Conservation (phyloP, 495 filamentous ascomycete species). For the Wilcoxina mikolae region DNA sequence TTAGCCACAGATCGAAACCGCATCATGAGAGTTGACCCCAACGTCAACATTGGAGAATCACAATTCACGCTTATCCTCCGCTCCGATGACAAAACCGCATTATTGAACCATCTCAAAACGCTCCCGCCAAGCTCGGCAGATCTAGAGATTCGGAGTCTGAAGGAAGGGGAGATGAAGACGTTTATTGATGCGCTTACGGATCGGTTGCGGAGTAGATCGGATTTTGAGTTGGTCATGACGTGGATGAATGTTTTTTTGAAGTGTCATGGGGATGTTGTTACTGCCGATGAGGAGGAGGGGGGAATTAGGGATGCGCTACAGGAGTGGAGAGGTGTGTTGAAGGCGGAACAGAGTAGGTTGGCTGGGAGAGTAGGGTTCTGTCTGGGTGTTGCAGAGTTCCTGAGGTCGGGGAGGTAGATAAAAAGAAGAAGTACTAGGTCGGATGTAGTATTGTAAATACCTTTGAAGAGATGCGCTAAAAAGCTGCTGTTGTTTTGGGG, state of each 20-base stretch:
- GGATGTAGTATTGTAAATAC: too few relatives aligned
- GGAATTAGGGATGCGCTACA: slow-evolving; percentile 31
- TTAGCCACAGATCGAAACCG: slow-evolving; percentile 38
- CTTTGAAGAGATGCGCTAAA: too few relatives aligned
- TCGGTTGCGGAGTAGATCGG: slow-evolving; percentile 47
- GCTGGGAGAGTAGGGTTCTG: slow-evolving; percentile 70
- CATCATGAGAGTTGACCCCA: slow-evolving; percentile 36
- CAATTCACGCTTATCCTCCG: slow-evolving; percentile 24
- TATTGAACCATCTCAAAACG: slow-evolving; percentile 61
- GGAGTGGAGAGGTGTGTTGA: slow-evolving; percentile 53
- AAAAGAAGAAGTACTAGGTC: too few relatives aligned
- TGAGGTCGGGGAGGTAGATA: slow-evolving; percentile 45
- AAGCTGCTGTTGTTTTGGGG: too few relatives aligned
- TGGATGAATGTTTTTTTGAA: slow-evolving; percentile 92
- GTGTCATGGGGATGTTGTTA: slow-evolving; percentile 39
- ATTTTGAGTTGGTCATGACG: slow-evolving; percentile 86
- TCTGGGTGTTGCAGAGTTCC: slow-evolving; percentile 73
- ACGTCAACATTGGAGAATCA: slow-evolving; percentile 34
- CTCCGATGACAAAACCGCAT: slow-evolving; percentile 36
- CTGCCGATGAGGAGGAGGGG: not conserved
- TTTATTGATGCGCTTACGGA: slow-evolving; percentile 65
- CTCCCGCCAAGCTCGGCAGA: slow-evolving; percentile 71
- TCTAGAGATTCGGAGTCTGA: slow-evolving; percentile 57
- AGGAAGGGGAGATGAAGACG: slow-evolving; percentile 41
- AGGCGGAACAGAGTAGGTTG: slow-evolving; percentile 52